Evolutionary conservation across 1,284 basidiomycete genomes (phyloP), one percentile per base, ranked within the genome.

Genomic region (Pyrrhoderma noxium): DNA sequence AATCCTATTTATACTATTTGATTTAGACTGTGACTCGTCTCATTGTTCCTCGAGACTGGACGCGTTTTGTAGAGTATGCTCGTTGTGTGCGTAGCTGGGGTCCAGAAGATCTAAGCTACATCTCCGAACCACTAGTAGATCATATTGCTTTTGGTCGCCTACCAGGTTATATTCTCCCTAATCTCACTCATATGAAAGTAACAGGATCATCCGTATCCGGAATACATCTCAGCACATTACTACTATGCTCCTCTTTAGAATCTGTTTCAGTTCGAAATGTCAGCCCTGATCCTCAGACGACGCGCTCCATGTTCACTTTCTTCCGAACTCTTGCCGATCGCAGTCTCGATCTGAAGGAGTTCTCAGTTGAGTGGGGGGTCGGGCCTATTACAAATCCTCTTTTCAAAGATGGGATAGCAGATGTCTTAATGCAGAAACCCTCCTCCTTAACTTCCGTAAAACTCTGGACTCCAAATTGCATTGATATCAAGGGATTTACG

Each of bases 11-110:
- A n/a, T 46, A n/a, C 27, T 5, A 11, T 31, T 11, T 31, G 27
- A 22, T 16, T 21, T 19, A 56, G 54, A 46, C 36, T 16, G 51
- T 56, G 16, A 52, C 52, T 27, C 46, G 51, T 19, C 50, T 56
- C 25, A 56, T 56, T 13, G 47, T 56, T 22, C 54, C 54, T 14
- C 39, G 54, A 31, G 46, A 56, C 23, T 56, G 54, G 54, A 56
- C 47, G 23, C 45, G 54, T n/a, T 48, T 56, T 41, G n/a, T 34
- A 27, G 9, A 21, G 11, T 56, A 56, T 39, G 51, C 54, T 5
- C 50, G 18, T 5, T 50, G 54, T 8, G 51, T 56, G 14, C 51
- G 50, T 8, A 49, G 22, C 9, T 56, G 54, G 54, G 35, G 31
- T 4, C 41, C 44, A 25, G 54, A 56, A 36, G 54, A 56, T 35